phyloP scores from a whole-genome alignment of 129 eudicot genomes.

The Chrysanthemum makinoi region DNA sequence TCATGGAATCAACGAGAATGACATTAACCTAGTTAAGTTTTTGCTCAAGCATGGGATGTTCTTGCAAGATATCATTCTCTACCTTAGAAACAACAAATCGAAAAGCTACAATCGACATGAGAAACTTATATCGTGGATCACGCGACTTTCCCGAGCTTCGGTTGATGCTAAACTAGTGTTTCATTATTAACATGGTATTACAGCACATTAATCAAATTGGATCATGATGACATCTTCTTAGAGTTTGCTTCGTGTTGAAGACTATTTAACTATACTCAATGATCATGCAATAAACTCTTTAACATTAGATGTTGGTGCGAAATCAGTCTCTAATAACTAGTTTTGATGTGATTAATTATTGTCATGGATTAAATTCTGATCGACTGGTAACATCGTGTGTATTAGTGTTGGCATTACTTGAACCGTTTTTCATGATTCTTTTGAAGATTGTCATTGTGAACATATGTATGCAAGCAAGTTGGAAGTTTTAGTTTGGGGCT shows the following conservation, averaged over 20 bases:
- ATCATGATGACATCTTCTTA: neutral
- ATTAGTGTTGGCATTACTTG: no score
- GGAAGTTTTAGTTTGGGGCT: no score
- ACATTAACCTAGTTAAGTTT: conserved; percentile 53
- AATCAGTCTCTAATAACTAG: neutral
- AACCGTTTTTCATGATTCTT: no score
- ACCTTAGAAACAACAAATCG: conserved; percentile 26
- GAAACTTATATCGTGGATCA: conserved; percentile 54
- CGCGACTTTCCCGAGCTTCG: conserved; percentile 60
- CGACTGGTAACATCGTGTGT: no score
- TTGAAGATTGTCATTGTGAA: no score
- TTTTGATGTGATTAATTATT: no score
- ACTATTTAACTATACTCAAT: neutral
- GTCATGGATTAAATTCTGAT: no score
- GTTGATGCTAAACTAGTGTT: conserved; percentile 53
- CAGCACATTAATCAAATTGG: neutral
- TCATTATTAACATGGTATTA: conserved; percentile 28
- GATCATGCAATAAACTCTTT: neutral
- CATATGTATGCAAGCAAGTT: no score
- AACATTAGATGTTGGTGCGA: neutral
- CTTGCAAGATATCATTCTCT: conserved; percentile 55
- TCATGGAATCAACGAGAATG: conserved; percentile 49
- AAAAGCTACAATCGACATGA: conserved; percentile 46
- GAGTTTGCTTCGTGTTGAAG: conserved; percentile 5
- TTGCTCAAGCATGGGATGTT: conserved; percentile 62